Base-by-base conservation (phyloP, 257 asterid species). In the Rauvolfia tetraphylla region DNA sequence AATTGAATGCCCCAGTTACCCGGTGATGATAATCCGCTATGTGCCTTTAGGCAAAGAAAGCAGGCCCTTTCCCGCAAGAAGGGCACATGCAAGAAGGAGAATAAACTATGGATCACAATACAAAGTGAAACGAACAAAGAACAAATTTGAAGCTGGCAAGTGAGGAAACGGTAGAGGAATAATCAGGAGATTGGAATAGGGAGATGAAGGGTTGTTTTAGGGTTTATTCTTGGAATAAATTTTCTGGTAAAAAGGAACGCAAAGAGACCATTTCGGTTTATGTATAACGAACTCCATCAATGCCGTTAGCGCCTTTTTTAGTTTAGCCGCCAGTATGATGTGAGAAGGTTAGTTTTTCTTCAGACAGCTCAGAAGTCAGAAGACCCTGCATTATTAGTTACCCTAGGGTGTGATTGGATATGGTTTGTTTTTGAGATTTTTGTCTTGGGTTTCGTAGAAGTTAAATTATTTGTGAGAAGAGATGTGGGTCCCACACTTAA, bases 241-340 rank as follows among this genome's bases (percentile, higher is more conserved):
- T 63, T 34, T 79, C 51, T 39, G 25, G 68, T 31, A 69, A 82
- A 69, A 82, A 51, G 88, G 83, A 84, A 41, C 91, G 89, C 58
- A 4, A 59, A 74, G 80, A 89, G 75, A 75, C 69, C 58, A 65
- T 87, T 81, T 87, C 91, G 93, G 75, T 25, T 68, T 23, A 66
- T 76, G 49, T 42, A 33, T 48, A n/a, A 68, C 53, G 49, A 38
- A 68, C 31, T 42, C 39, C 75, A 31, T 69, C 36, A 2, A 11
- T 38, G 58, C 41, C 41, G 59, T 25, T 49, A 27, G 61, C 23
- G 53, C 53, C 73, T 27, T 27, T n/a, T 71, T 49, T 17, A 33
- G n/a, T 34, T 56, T 31, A 23, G 49, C 75, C 53, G 38, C 72
- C 73, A 25, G 12, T 49, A 54, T 38, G 66, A 80, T 68, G 76